A percentile compares a stretch with the other conserved stretches of the same genome.
These are phyloP conservation scores for Backusella mclennaniae DNA, from an alignment of 192 early-diverging fungal species.

Conservation along the genomic window DNA sequence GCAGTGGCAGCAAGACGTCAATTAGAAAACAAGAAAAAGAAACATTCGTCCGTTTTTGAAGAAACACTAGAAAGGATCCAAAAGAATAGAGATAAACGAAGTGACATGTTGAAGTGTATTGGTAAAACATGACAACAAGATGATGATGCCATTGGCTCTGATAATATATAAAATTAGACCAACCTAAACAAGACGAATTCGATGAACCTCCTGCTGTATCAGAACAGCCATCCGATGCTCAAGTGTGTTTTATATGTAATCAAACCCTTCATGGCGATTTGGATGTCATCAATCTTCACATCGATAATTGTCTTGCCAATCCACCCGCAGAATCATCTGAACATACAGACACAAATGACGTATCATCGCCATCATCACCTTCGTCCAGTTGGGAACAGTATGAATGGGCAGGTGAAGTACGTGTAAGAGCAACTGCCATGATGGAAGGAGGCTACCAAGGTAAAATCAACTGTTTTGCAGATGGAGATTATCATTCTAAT, in stretches of 20 bases:
- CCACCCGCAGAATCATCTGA: slow-evolving; percentile 14
- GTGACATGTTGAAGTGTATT: slow-evolving; percentile 30
- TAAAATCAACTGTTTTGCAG: not conserved
- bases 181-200: not conserved
- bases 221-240: slow-evolving; percentile 30
- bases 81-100: slow-evolving; percentile 34
- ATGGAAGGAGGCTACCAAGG: slow-evolving; percentile 77
- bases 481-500: not conserved
- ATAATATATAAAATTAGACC: not conserved
- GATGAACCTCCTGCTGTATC: not conserved
- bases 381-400: slow-evolving; percentile 65
- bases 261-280: slow-evolving; percentile 52
- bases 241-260: slow-evolving; percentile 68
- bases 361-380: not conserved
- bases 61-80: slow-evolving; percentile 38
- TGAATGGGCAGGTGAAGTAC: slow-evolving; percentile 77
- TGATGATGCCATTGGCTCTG: no score
- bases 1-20: slow-evolving; percentile 54
- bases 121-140: not conserved
- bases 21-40: slow-evolving; percentile 44
- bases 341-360: slow-evolving; percentile 7
- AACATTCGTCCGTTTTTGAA: slow-evolving; percentile 16
- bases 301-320: slow-evolving; percentile 66
- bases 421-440: slow-evolving; percentile 77
- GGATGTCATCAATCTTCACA: slow-evolving; percentile 69